A percentile compares a stretch with the other conserved stretches of the same genome.
Conservation (phyloP, 1,139 yeast species). For the Debaryomyces fabryi region DNA sequence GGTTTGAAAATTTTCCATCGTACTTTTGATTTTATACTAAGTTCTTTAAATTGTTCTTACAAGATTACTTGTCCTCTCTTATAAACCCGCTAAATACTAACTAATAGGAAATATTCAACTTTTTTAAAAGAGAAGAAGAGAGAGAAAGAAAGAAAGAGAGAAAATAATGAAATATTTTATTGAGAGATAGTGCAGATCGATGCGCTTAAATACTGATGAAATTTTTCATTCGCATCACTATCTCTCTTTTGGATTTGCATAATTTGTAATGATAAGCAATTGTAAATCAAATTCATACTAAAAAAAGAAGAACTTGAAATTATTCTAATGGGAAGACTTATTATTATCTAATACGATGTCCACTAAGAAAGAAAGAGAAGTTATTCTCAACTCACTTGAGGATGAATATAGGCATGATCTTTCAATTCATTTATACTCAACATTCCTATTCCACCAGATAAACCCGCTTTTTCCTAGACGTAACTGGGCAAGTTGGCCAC, state of each 20-base stretch:
- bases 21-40: conserved; percentile 1
- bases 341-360: conserved; percentile 12
- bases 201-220: neutral
- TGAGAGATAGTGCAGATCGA: conserved; percentile 2
- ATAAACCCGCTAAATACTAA: neutral
- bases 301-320: neutral
- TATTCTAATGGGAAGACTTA: neutral
- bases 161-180: neutral
- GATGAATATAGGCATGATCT: conserved; percentile 49
- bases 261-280: neutral
- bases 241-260: neutral
- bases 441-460: conserved; percentile 42
- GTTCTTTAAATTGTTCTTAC: neutral
- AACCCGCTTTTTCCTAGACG: conserved; percentile 40
- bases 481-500: conserved; percentile 54
- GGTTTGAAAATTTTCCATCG: conserved; percentile 51
- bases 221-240: conserved; percentile 2
- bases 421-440: conserved; percentile 54
- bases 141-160: conserved; percentile 13
- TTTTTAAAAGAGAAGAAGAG: conserved; percentile 11
- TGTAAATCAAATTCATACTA: neutral
- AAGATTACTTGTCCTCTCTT: neutral
- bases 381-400: conserved; percentile 41
- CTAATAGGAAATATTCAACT: neutral
- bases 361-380: conserved; percentile 26